phyloP scores from a whole-genome alignment of 352 stramenopile genomes.

The Pythium phragmiticola region DNA sequence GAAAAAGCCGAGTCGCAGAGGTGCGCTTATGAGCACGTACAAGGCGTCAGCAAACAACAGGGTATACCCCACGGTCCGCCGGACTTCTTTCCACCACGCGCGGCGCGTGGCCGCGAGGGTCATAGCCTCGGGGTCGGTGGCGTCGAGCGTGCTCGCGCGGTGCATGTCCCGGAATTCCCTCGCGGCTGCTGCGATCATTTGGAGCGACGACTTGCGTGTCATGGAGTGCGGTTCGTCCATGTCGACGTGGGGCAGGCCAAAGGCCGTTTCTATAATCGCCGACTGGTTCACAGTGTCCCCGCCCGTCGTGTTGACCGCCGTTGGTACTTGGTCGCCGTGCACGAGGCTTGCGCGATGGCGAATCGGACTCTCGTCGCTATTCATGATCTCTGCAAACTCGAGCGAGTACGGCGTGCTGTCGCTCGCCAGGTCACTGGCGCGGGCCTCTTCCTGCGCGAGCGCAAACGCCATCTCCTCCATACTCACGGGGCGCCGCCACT shows the following conservation, averaged over 20 bases:
- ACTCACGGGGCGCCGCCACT: slow-evolving; percentile 11
- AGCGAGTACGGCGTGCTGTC: not conserved
- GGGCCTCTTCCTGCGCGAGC: slow-evolving; percentile 5
- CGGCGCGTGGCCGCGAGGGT: slow-evolving; percentile 7
- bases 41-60: slow-evolving; percentile 31
- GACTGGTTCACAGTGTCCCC: not conserved
- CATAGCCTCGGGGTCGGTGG: slow-evolving; percentile 1
- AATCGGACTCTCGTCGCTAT: not conserved
- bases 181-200: slow-evolving; percentile 21
- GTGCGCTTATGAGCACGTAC: slow-evolving; percentile 33
- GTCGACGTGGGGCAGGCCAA: slow-evolving; percentile 16
- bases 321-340: not conserved
- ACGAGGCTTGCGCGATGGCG: not conserved
- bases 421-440: not conserved
- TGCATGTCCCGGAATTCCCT: slow-evolving; percentile 15
- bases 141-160: slow-evolving; percentile 4
- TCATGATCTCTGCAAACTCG: slow-evolving; percentile 9
- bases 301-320: not conserved
- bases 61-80: slow-evolving; percentile 5
- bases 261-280: slow-evolving; percentile 17
- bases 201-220: slow-evolving; percentile 19
- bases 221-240: not conserved
- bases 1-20: slow-evolving; percentile 39
- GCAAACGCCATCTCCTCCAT: slow-evolving; percentile 15
- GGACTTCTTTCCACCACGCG: slow-evolving; percentile 6